phyloP scores from a whole-genome alignment of 2,329 filamentous ascomycete species.

The Ophiostoma australiae region DNA sequence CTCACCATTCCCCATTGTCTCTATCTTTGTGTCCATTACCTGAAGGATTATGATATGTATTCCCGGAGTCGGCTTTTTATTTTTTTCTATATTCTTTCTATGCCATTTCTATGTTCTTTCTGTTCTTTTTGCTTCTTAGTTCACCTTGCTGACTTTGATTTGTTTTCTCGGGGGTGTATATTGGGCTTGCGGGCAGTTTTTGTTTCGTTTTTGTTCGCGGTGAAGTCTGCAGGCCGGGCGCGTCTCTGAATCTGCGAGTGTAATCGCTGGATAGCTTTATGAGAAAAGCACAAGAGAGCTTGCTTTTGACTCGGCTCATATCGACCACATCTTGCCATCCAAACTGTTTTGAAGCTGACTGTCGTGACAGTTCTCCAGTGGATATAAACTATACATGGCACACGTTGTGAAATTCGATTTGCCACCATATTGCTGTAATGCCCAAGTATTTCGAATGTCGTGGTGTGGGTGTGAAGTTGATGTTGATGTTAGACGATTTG shows the following conservation, averaged over 20 bases:
- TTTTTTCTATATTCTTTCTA: background rate
- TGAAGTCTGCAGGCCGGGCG: background rate
- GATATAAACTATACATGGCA: background rate
- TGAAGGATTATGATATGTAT: constrained; percentile 14
- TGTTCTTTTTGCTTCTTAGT: background rate
- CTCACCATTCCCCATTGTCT: background rate
- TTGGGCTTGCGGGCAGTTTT: background rate
- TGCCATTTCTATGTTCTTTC: background rate
- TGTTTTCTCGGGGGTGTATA: background rate
- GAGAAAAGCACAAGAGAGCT: background rate
- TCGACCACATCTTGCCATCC: background rate
- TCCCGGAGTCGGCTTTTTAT: background rate
- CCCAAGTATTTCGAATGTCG: background rate
- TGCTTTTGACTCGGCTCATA: background rate
- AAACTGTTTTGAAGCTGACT: background rate
- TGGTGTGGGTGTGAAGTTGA: background rate
- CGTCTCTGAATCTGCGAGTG: background rate
- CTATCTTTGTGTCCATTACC: background rate
- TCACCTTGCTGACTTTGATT: background rate
- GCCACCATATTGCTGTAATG: background rate
- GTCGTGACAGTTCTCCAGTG: background rate
- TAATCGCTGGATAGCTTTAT: background rate
- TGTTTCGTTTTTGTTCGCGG: background rate
- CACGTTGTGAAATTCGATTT: background rate
- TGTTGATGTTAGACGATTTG: background rate